Percentiles rank a stretch among this genome's conserved stretches.
These are phyloP conservation scores for Yamadazyma atlantica DNA, from an alignment of 1,139 yeast species.

Conservation along the genomic window DNA sequence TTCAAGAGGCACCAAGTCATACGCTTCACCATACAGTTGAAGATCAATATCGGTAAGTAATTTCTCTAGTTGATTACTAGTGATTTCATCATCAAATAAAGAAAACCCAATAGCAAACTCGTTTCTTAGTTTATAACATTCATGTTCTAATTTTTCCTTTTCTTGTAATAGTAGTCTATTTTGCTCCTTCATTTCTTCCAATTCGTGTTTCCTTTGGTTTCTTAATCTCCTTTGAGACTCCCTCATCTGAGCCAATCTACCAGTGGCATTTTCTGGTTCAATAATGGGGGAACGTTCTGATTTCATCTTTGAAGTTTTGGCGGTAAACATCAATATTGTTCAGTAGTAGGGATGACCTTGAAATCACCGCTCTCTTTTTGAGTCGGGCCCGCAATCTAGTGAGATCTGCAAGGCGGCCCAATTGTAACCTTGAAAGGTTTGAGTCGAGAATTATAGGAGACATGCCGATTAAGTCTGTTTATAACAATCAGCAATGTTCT, in stretches of 20 bases:
- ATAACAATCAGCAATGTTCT: no score
- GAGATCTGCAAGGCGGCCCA: no score
- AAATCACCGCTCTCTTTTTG: background rate
- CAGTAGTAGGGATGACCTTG: background rate
- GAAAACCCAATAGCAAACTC: constrained; percentile 3
- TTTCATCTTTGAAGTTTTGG: no score
- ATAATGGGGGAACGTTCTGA: background rate
- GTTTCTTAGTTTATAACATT: background rate
- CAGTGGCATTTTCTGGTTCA: background rate
- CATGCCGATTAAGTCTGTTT: no score
- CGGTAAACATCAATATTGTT: no score
- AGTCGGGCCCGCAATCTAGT: no score
- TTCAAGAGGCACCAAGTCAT: constrained; percentile 1
- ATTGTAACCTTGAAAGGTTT: no score
- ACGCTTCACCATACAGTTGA: background rate
- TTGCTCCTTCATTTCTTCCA: constrained; percentile 4
- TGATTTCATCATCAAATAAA: constrained; percentile 10
- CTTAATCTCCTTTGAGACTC: constrained; percentile 10
- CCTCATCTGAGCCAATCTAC: constrained; percentile 9
- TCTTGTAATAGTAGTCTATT: constrained; percentile 3
- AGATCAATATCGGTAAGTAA: constrained; percentile 5
- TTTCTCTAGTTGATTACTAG: constrained; percentile 8
- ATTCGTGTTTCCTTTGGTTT: constrained; percentile 8
- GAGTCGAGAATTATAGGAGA: background rate
- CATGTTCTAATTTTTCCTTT: constrained; percentile 1